phyloP scores from a whole-genome alignment of 2,329 filamentous ascomycete genomes.

The Hortaea werneckii region DNA sequence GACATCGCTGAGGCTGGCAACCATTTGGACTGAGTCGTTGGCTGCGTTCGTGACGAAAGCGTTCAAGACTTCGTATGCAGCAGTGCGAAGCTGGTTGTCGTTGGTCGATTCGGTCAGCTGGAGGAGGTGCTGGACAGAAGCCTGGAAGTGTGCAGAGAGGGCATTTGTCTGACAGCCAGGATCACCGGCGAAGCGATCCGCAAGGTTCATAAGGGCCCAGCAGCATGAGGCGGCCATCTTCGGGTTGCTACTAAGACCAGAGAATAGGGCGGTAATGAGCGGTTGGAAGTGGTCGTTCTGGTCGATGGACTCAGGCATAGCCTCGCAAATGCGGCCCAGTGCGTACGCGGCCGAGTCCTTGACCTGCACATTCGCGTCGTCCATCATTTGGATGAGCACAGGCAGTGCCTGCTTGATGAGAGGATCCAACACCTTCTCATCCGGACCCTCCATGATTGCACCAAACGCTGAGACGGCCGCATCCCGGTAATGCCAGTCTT shows the following conservation, averaged over 20 bases:
- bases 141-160: slow-evolving; percentile 83
- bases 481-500: slow-evolving; percentile 92
- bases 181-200: slow-evolving; percentile 87
- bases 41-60: slow-evolving; percentile 88
- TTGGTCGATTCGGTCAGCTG: slow-evolving; percentile 77
- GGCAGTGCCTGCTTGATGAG: slow-evolving; percentile 92
- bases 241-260: slow-evolving; percentile 76
- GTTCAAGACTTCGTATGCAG: slow-evolving; percentile 93
- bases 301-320: slow-evolving; percentile 85
- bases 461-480: slow-evolving; percentile 95
- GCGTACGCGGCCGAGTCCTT: slow-evolving; percentile 94
- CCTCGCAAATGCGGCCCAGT: slow-evolving; percentile 89
- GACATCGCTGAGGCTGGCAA: slow-evolving; percentile 75
- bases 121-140: slow-evolving; percentile 77
- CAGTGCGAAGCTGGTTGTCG: slow-evolving; percentile 83
- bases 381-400: slow-evolving; percentile 85
- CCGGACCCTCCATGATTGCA: slow-evolving; percentile 96
- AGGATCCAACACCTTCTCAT: slow-evolving; percentile 81
- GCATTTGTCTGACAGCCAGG: slow-evolving; percentile 68
- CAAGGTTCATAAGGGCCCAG: slow-evolving; percentile 97
- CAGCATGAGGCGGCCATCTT: slow-evolving; percentile 99
- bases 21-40: slow-evolving; percentile 68
- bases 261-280: slow-evolving; percentile 80
- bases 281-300: slow-evolving; percentile 70
- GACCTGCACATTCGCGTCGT: slow-evolving; percentile 79